Evolutionary conservation across 2,329 filamentous ascomycete genomes (phyloP).

Genomic region (Cytospora leucostoma): DNA sequence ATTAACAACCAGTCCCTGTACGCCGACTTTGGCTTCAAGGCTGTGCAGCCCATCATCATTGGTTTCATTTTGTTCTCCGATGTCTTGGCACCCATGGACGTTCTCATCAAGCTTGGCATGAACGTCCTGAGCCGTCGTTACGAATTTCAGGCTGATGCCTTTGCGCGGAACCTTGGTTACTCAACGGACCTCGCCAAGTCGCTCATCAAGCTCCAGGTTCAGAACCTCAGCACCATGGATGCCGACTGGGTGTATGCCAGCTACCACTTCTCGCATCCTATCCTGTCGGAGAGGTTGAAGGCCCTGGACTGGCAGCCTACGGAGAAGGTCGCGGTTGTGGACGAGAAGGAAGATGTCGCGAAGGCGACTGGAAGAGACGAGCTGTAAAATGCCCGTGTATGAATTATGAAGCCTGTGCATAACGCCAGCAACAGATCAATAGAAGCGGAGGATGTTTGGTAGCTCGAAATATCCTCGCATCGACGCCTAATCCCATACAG

Average conservation of each 20-base stretch:
- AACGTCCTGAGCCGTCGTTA: conserved; percentile 93
- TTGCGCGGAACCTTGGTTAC: conserved; percentile 84
- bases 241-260: conserved; percentile 98
- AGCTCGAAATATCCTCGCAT: not conserved
- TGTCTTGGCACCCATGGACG: conserved; percentile 90
- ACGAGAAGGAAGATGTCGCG: conserved; percentile 50
- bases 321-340: conserved; percentile 47
- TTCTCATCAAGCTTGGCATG: conserved; percentile 92
- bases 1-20: conserved; percentile 94
- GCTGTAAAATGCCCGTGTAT: conserved; percentile 51
- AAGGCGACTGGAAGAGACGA: conserved; percentile 75
- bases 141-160: conserved; percentile 94
- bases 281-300: conserved; percentile 87
- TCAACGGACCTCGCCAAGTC: conserved; percentile 79
- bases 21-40: conserved; percentile 83
- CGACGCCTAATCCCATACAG: no score
- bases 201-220: conserved; percentile 95
- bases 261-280: conserved; percentile 98
- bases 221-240: conserved; percentile 98
- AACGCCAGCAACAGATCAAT: not conserved
- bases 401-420: not conserved
- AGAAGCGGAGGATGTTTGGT: not conserved
- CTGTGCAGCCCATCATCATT: conserved; percentile 86
- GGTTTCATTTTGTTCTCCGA: conserved; percentile 98
- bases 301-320: conserved; percentile 83